Evolutionary conservation across 2,329 filamentous ascomycete species (phyloP).

Genomic region (Pseudogymnoascus sp.): DNA sequence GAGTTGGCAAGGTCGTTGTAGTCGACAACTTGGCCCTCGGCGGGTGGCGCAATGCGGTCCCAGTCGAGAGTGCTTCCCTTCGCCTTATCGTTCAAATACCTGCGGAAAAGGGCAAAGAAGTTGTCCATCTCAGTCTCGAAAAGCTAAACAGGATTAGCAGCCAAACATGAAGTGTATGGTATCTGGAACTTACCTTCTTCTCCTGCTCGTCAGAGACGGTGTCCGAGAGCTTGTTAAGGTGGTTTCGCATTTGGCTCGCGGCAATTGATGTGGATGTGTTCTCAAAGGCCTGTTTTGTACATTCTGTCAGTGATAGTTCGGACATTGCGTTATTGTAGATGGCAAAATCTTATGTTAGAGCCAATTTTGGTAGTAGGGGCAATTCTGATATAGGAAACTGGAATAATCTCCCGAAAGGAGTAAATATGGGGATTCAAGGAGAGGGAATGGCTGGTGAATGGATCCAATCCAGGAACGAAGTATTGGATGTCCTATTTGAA

Average conservation of each 20-base stretch:
- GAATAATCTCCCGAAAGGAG: background rate
- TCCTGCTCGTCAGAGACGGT: constrained; percentile 72
- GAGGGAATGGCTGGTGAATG: background rate
- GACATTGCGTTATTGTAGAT: constrained; percentile 5
- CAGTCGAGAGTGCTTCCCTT: constrained; percentile 94
- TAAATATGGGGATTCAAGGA: background rate
- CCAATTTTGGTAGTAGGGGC: background rate
- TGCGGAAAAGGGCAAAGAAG: constrained; percentile 97
- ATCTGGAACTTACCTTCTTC: constrained; percentile 60
- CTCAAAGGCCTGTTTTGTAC: constrained; percentile 72
- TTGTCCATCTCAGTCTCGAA: constrained; percentile 99
- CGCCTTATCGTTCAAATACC: constrained; percentile 97
- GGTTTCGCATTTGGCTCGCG: constrained; percentile 98
- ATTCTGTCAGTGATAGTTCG: constrained; percentile 14
- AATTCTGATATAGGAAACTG: background rate
- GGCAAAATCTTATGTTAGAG: constrained; percentile 4
- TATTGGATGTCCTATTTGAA: background rate
- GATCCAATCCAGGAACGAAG: background rate
- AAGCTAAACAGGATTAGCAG: constrained; percentile 44
- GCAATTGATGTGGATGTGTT: constrained; percentile 98
- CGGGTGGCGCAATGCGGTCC: constrained; percentile 92
- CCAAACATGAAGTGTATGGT: background rate
- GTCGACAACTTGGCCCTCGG: constrained; percentile 87
- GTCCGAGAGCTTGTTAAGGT: constrained; percentile 85
- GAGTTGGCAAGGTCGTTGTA: constrained; percentile 85